Evolutionary conservation across 1,284 basidiomycete species (phyloP).

Genomic region (Trichosporon sp.): DNA sequence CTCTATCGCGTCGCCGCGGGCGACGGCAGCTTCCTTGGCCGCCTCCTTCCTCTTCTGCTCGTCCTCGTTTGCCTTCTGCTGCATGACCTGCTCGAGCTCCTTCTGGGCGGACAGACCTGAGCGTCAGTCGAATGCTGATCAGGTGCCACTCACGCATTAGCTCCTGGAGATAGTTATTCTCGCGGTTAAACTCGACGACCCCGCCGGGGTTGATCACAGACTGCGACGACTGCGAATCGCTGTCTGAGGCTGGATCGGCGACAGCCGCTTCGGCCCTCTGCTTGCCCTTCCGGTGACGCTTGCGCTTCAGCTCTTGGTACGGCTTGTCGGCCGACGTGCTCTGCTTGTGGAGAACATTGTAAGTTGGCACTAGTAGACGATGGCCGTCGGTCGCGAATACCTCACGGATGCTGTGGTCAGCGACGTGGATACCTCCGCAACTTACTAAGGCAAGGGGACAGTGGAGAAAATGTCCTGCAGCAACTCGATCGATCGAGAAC

Average conservation of each 20-base stretch:
- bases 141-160: conserved; percentile 24
- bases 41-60: conserved; percentile 33
- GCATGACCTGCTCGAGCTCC: conserved; percentile 36
- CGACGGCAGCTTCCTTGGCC: conserved; percentile 56
- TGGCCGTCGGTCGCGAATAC: conserved; percentile 20
- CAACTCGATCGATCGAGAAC: neutral
- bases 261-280: conserved; percentile 17
- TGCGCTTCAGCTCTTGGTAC: conserved; percentile 39
- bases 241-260: neutral
- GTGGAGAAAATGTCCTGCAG: conserved; percentile 22
- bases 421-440: too few relatives aligned
- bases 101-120: conserved; percentile 17
- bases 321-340: conserved; percentile 33
- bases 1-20: conserved; percentile 64
- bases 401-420: conserved; percentile 37
- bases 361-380: conserved; percentile 41
- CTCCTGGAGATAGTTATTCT: conserved; percentile 19
- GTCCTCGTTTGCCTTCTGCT: conserved; percentile 51
- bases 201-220: neutral
- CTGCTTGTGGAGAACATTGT: conserved; percentile 34
- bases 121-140: conserved; percentile 7
- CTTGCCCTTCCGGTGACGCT: conserved; percentile 58
- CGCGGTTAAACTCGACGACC: conserved; percentile 5
- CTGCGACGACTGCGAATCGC: neutral
- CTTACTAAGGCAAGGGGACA: conserved; percentile 27